Evolutionary conservation across 768 basidiomycete genomes (phyloP), one percentile per base, ranked within the genome.

Genomic region (Naematelia encephala): DNA sequence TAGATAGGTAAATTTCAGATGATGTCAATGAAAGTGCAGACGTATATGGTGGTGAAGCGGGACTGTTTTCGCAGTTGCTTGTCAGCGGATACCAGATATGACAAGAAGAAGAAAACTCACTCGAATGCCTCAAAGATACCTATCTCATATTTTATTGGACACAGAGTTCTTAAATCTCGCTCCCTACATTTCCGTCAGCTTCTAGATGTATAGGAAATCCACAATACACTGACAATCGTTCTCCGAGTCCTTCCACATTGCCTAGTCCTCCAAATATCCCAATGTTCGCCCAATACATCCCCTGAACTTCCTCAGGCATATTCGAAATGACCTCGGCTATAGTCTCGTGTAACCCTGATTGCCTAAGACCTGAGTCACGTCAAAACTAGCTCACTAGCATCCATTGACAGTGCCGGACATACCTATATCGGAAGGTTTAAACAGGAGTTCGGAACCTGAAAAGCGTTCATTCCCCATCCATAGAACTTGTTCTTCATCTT

Each of bases 241-340:
- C 78, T 21, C 82, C 82, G 67, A 97, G 87, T 4, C 87, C 88
- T 44, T 84, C 81, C 64, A 92, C 85, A 66, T 83, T 84, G 14
- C 85, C 84, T 75, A 84, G 87, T 13, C 93, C 93, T 50, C 93
- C 93, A 69, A 91, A 84, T 63, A 94, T 78, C 12, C 88, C 89
- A 61, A 98, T 91, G 75, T 97, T 90, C 29, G 85, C 85, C 91
- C 91, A 98, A 77, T 91, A 96, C 87, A 98, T 85, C 29, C 90
- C 92, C 65, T 86, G 89, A 23, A 93, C 67, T 67, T 93, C 90
- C 51, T 82, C 79, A 0, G 90, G 90, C 59, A 97, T 84, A 27
- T 83, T 77, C 0, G 83, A 80, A 69, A 98, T 91, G 57, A 87
- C 87, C 55, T 82, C 74, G 42, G 88, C 87, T 60, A 97, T 84